Evolutionary conservation across 495 filamentous ascomycete genomes (phyloP).

Genomic region (Parathielavia hyrcaniae): DNA sequence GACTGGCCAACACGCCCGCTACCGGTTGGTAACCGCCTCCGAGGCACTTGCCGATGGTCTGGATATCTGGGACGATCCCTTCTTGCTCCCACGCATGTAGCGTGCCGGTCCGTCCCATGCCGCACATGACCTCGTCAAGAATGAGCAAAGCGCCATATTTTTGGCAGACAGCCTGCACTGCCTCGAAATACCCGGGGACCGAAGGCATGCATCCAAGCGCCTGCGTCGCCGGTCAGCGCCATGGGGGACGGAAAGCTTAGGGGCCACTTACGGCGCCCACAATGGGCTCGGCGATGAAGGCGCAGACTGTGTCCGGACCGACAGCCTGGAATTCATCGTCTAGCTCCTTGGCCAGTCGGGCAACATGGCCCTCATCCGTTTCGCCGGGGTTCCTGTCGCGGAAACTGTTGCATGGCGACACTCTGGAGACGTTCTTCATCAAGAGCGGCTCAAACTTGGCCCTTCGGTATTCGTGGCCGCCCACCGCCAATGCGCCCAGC

Average conservation of each 20-base stretch:
- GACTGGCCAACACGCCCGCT: slow-evolving; percentile 52
- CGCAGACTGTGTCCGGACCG: slow-evolving; percentile 65
- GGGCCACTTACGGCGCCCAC: slow-evolving; percentile 44
- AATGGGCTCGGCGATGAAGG: slow-evolving; percentile 68
- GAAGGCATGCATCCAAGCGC: slow-evolving; percentile 62
- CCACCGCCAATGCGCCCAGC: slow-evolving; percentile 56
- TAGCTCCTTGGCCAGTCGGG: slow-evolving; percentile 55
- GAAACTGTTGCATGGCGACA: slow-evolving; percentile 59
- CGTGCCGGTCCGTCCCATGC: slow-evolving; percentile 64
- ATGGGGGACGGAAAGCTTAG: not conserved
- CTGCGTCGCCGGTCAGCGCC: slow-evolving; percentile 15
- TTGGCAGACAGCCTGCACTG: slow-evolving; percentile 60
- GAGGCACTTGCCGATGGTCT: slow-evolving; percentile 60
- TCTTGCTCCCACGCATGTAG: slow-evolving; percentile 65
- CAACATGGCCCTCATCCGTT: slow-evolving; percentile 42
- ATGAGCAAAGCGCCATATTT: slow-evolving; percentile 70
- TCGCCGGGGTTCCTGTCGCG: slow-evolving; percentile 33
- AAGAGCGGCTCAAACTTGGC: slow-evolving; percentile 63
- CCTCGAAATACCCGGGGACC: slow-evolving; percentile 62
- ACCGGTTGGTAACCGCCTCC: slow-evolving; percentile 61
- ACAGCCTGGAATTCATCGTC: slow-evolving; percentile 68
- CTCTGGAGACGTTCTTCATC: slow-evolving; percentile 51
- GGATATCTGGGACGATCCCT: slow-evolving; percentile 51
- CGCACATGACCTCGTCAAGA: slow-evolving; percentile 76
- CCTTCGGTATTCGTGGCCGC: slow-evolving; percentile 57